These are phyloP conservation scores for Pichia nanzhaoensis DNA, from an alignment of 805 yeast species.

Conservation along the genomic window DNA sequence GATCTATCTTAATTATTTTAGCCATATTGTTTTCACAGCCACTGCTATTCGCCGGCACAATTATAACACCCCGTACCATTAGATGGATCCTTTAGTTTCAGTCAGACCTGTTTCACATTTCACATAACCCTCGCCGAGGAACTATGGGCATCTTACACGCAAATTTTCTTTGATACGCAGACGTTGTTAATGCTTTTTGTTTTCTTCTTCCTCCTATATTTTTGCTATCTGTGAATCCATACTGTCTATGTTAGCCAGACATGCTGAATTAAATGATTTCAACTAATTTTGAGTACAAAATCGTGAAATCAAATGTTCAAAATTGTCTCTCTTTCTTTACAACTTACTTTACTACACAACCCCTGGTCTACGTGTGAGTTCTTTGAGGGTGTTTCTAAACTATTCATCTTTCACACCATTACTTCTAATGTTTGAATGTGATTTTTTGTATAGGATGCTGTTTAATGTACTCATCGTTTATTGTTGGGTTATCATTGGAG, in stretches of 20 bases:
- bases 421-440: not conserved
- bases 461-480: not conserved
- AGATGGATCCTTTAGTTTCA: too few species aligned
- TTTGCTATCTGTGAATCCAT: too few species aligned
- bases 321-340: not conserved
- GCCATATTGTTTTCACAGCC: conserved; percentile 2
- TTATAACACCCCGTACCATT: not conserved
- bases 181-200: too few species aligned
- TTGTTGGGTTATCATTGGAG: not conserved
- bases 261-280: not conserved
- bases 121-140: too few species aligned
- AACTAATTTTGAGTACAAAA: conserved; percentile 4
- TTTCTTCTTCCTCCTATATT: too few species aligned
- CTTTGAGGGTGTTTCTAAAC: not conserved
- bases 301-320: not conserved
- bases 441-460: not conserved
- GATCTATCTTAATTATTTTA: conserved; percentile 4
- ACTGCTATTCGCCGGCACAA: not conserved
- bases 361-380: conserved; percentile 8
- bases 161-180: not conserved
- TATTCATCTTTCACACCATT: too few species aligned
- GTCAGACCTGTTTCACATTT: too few species aligned
- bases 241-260: too few species aligned
- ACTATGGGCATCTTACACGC: not conserved
- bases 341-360: not conserved